phyloP scores from a whole-genome alignment of 73 alveolate species.

The Uronychia binucleata region DNA sequence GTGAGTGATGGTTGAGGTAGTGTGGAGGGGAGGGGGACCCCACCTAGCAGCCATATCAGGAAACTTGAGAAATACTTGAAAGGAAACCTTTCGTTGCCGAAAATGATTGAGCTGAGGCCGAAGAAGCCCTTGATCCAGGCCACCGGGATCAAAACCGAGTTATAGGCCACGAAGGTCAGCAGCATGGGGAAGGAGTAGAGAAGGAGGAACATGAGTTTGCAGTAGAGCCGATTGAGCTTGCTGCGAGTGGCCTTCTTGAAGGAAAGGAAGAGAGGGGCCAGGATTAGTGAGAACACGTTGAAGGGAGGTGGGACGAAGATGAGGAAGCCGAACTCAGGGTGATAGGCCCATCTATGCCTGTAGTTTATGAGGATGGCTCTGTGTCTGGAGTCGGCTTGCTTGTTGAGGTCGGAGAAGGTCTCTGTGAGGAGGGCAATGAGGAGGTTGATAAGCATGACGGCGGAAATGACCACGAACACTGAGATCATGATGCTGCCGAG shows the following conservation, averaged over 20 bases:
- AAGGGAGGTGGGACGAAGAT: conserved; percentile 49
- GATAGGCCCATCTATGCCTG: conserved; percentile 56
- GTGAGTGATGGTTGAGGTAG: neutral
- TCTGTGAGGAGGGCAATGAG: conserved; percentile 47
- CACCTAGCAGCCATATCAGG: conserved; percentile 24
- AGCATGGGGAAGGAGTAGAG: conserved; percentile 41
- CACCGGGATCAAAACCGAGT: neutral
- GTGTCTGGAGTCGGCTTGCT: conserved; percentile 49
- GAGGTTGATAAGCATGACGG: conserved; percentile 43
- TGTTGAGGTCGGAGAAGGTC: conserved; percentile 24
- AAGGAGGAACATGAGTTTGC: conserved; percentile 24
- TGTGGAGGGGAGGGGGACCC: neutral
- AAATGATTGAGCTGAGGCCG: neutral
- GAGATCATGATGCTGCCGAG: conserved; percentile 30
- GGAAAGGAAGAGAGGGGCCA: conserved; percentile 23
- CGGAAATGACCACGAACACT: conserved; percentile 34
- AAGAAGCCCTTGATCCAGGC: conserved; percentile 39
- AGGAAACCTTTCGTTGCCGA: neutral
- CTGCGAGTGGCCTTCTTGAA: neutral
- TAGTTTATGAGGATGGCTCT: conserved; percentile 41
- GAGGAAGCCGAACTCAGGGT: conserved; percentile 11
- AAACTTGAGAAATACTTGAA: neutral
- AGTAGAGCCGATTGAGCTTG: conserved; percentile 9
- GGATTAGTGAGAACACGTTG: neutral
- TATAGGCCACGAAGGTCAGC: conserved; percentile 4